Evolutionary conservation across 148 eudicot species (phyloP).

Genomic region (Spergularia bocconei): DNA sequence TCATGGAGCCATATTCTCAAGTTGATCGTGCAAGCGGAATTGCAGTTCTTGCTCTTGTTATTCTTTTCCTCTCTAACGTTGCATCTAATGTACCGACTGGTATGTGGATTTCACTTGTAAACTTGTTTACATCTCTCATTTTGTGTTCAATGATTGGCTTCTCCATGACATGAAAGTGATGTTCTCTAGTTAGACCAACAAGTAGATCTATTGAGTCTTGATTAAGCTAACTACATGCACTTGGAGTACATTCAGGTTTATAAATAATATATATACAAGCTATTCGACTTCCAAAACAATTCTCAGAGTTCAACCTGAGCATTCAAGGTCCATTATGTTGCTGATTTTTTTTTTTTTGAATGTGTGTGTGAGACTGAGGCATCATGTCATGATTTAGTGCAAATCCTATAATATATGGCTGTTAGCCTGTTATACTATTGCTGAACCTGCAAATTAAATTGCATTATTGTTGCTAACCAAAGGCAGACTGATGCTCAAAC

Average conservation of each 20-base stretch:
- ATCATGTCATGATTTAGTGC: no score
- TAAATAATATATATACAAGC: no score
- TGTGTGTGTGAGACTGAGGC: no score
- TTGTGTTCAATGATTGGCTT: neutral
- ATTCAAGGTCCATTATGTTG: no score
- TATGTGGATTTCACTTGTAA: constrained; percentile 25
- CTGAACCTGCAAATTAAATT: no score
- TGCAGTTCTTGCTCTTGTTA: constrained; percentile 62
- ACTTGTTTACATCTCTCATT: neutral
- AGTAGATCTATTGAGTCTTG: neutral
- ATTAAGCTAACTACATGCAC: neutral
- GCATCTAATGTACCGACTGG: constrained; percentile 98
- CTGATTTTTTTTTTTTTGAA: no score
- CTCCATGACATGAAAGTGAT: neutral
- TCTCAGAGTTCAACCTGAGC: no score
- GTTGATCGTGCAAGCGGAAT: constrained; percentile 55
- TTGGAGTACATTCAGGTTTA: neutral
- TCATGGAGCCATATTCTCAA: constrained; percentile 77
- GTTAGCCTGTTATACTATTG: no score
- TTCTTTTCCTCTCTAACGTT: constrained; percentile 72
- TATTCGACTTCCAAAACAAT: no score
- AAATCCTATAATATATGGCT: no score
- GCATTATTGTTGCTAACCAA: no score
- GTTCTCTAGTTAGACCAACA: neutral
- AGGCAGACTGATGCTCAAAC: no score